Conservation (phyloP, 139 green algal species). For the Volvox reticuliferus region DNA sequence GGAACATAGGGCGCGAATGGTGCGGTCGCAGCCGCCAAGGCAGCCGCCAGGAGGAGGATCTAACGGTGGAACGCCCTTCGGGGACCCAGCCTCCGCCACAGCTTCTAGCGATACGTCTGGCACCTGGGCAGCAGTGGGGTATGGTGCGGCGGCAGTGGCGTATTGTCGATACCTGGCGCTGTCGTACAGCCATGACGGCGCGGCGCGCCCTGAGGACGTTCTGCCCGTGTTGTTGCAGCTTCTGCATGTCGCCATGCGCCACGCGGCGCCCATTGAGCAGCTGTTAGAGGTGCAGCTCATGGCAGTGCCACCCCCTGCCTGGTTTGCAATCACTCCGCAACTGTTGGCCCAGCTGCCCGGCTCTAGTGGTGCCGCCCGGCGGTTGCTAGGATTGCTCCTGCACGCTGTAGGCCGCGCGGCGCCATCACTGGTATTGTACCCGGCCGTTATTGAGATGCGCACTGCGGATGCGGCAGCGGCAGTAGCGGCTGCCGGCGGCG, state of each 20-base stretch:
- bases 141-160: conserved; percentile 47
- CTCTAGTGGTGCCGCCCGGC: neutral
- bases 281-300: conserved; percentile 47
- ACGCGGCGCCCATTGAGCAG: conserved; percentile 41
- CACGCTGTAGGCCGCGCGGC: conserved; percentile 48
- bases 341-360: conserved; percentile 69
- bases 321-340: conserved; percentile 70
- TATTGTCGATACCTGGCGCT: conserved; percentile 60
- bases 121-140: neutral
- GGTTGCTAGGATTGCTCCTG: conserved; percentile 56
- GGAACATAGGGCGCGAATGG: conserved; percentile 1
- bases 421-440: conserved; percentile 75
- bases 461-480: conserved; percentile 32
- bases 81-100: neutral
- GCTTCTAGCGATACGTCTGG: neutral
- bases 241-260: conserved; percentile 54
- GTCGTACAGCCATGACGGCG: conserved; percentile 10
- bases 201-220: conserved; percentile 43
- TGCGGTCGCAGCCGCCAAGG: neutral
- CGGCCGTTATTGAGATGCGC: conserved; percentile 58
- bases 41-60: neutral
- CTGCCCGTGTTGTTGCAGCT: conserved; percentile 65
- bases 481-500: neutral
- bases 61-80: neutral
- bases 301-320: conserved; percentile 55